Evolutionary conservation across 345 rosid genomes (phyloP), one percentile per base, ranked within the genome.

Genomic region (Aegle marmelos): DNA sequence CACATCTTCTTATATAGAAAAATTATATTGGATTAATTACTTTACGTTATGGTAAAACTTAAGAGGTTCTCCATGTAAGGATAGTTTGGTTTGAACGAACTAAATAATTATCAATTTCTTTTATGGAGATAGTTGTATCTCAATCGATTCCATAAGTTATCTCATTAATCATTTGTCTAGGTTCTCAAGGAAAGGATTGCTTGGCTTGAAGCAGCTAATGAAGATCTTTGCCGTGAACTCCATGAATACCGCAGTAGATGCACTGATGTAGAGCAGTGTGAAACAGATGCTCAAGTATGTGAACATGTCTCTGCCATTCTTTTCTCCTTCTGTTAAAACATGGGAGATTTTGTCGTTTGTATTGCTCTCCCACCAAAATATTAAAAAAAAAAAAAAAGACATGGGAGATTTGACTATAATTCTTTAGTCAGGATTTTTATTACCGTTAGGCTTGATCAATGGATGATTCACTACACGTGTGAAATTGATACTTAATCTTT

Each of bases 131-230:
- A 65, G 41, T 33, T 72, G 41, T 62, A 50, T 66, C 56, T 63
- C 50, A 63, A 28, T 74, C 24, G 9, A 57, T 59, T 62, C 8
- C 31, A 27, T 54, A 50, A 45, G 11, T 58, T 70, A 30, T 69
- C 30, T 75, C 21, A 68, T 34, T 41, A 39, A 74, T 37, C 70
- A 48, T 33, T 80, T 67, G 27, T 72, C 34, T 78, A 96, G 99
- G 91, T 86, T 79, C 94, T 96, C 68, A 94, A 91, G 84, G 98
- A 96, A 86, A 88, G 94, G 81, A 92, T 96, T 81, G 91, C 90
- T 82, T 90, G 92, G 88, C 98, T 96, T 81, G 99, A 96, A 91
- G 92, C 92, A 80, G 89, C 94, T 37, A 96, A 96, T 71, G 97
- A 91, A 80, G 91, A 94, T 76, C 99, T 96, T 61, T 90, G 94